Evolutionary conservation across 441 rosid genomes (phyloP).

Genomic region (Pelargonium fulgidum): DNA sequence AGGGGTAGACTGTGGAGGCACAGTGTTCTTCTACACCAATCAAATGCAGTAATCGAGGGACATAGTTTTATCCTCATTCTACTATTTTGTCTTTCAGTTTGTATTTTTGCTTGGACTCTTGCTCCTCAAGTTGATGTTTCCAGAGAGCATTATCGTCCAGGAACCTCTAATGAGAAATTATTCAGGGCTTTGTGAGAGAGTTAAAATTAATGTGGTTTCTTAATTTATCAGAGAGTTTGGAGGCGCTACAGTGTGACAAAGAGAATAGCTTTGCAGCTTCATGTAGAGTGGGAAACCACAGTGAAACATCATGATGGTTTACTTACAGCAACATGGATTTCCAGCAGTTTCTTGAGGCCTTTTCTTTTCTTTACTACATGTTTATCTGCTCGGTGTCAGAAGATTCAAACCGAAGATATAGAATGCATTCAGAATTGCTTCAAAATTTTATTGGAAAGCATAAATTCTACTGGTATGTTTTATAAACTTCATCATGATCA

Average conservation of each 20-base stretch:
- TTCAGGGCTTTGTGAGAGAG: not conserved
- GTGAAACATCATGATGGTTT: slow-evolving; percentile 35
- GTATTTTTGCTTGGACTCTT: not conserved
- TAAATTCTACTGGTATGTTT: slow-evolving; percentile 62
- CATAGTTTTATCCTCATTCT: not conserved
- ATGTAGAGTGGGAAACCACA: slow-evolving; percentile 60
- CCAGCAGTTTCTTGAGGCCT: slow-evolving; percentile 60
- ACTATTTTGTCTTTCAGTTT: not conserved
- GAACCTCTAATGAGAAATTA: not conserved
- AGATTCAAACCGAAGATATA: slow-evolving; percentile 41
- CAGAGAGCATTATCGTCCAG: not conserved
- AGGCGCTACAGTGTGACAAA: slow-evolving; percentile 56
- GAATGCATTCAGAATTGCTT: slow-evolving; percentile 61
- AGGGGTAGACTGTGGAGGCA: not conserved
- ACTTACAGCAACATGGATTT: slow-evolving; percentile 49
- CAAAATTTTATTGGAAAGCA: slow-evolving; percentile 62
- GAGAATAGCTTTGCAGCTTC: slow-evolving; percentile 55
- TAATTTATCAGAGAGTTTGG: slow-evolving; percentile 70
- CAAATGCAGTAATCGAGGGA: no score
- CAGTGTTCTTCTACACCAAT: no score
- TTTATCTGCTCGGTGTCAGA: slow-evolving; percentile 45
- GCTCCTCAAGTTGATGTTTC: not conserved
- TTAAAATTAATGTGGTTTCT: not conserved
- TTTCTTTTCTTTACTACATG: slow-evolving; percentile 61
- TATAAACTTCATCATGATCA: not conserved